phyloP scores from a whole-genome alignment of 345 rosid genomes.

The Acer negundo region DNA sequence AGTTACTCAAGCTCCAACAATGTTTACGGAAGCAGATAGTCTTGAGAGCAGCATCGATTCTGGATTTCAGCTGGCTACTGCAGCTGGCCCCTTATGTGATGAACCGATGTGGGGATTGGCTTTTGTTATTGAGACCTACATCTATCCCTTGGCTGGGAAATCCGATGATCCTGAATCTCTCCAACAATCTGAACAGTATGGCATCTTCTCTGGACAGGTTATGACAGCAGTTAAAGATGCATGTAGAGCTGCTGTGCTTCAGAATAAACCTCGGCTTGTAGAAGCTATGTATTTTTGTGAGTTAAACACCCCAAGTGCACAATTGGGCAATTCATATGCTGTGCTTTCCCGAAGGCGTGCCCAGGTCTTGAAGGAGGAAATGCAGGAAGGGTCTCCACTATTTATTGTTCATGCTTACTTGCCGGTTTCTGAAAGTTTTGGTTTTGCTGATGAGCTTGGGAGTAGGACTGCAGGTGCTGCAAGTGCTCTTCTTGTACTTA shows the following conservation, averaged over 20 bases:
- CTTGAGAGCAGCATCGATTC: constrained; percentile 80
- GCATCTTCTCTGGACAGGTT: constrained; percentile 76
- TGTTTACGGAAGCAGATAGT: constrained; percentile 52
- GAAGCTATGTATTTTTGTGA: constrained; percentile 97
- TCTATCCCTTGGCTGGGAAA: constrained; percentile 44
- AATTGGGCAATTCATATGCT: constrained; percentile 76
- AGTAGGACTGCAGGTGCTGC: constrained; percentile 89
- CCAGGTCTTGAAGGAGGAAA: constrained; percentile 81
- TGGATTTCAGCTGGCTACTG: constrained; percentile 86
- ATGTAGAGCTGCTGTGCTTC: constrained; percentile 74
- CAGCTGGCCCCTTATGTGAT: constrained; percentile 85
- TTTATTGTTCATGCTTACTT: constrained; percentile 82
- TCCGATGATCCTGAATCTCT: constrained; percentile 36
- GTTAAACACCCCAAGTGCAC: constrained; percentile 70
- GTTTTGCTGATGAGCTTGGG: constrained; percentile 84
- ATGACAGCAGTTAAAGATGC: constrained; percentile 89
- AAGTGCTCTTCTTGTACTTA: constrained; percentile 81
- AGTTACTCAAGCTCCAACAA: constrained; percentile 29
- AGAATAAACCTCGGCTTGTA: constrained; percentile 71
- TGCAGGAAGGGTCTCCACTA: constrained; percentile 84
- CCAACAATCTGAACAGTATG: constrained; percentile 66
- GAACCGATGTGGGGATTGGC: constrained; percentile 95
- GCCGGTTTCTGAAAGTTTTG: constrained; percentile 87
- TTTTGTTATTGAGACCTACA: constrained; percentile 61
- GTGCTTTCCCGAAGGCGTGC: constrained; percentile 85